These are phyloP conservation scores for Paecilomyces dactylethromorphus DNA, from an alignment of 2,329 filamentous ascomycete species.

Conservation along the genomic window DNA sequence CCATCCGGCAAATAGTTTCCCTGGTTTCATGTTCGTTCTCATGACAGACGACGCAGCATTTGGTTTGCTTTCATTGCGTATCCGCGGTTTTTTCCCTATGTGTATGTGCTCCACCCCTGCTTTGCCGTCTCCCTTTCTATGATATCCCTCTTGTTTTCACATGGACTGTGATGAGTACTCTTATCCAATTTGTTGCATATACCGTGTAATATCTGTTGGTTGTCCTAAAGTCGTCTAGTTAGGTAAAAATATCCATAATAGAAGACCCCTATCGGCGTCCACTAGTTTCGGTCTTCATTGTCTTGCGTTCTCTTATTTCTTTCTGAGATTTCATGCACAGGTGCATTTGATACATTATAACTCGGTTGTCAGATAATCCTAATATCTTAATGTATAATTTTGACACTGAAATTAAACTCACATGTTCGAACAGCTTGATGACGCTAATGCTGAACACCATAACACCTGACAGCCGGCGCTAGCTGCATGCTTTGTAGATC, in stretches of 20 bases:
- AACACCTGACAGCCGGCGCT: not conserved
- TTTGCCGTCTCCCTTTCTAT: conserved; percentile 24
- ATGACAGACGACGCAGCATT: conserved; percentile 38
- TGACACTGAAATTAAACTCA: too few species aligned
- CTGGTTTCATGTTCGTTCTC: conserved; percentile 32
- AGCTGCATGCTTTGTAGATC: not conserved
- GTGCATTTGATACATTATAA: not conserved
- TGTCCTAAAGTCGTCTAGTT: not conserved
- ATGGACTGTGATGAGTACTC: conserved; percentile 22
- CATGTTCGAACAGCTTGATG: too few species aligned
- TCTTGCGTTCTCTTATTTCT: not conserved
- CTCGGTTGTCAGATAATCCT: not conserved
- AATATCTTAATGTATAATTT: not conserved
- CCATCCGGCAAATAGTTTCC: conserved; percentile 17
- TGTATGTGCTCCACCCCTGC: conserved; percentile 12
- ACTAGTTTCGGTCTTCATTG: not conserved
- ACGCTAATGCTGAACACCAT: too few species aligned
- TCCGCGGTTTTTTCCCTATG: conserved; percentile 13
- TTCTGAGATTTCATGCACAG: not conserved
- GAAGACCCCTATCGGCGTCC: not conserved
- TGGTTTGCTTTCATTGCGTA: conserved; percentile 17
- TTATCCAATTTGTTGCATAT: conserved; percentile 23
- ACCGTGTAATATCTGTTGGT: not conserved
- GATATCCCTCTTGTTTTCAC: conserved; percentile 39
- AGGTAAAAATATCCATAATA: not conserved